Evolutionary conservation across 1,284 basidiomycete genomes (phyloP), one percentile per base, ranked within the genome.

Genomic region (Microbotryomycetes sp.): DNA sequence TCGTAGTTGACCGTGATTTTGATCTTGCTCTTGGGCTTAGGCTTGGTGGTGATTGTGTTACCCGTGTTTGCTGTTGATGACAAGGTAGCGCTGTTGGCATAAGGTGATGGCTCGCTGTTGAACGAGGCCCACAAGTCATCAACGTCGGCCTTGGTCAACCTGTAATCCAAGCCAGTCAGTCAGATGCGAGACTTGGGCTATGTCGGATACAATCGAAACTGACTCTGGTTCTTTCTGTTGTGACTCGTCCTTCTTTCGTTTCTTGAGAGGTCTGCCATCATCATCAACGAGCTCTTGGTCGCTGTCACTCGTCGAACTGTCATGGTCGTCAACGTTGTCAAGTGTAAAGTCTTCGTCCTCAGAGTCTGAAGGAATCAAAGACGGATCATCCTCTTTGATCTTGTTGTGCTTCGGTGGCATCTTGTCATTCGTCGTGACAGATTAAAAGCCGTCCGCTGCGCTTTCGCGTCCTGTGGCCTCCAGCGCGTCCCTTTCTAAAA

Each of bases 1-100:
- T 82, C 75, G 73, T 84, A 86, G 53, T 78, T 80, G 71, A 83
- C 86, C 71, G 84, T 80, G 51, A 90, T 77, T 73, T 83, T 86
- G 48, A 89, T 79, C 67, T 78, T 78, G 36, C 36, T 9, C 36
- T 19, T 42, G 36, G 36, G 36, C 36, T 42, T 42, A 42, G 36
- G 36, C 19, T 59, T 78, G 56, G 3, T 45, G 30, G 4, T 58
- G 46, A 16, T 56, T 80, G 14, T 72, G 62, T 12, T 64, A n/a
- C n/a, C 62, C 26, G 45, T 23, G 14, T 26, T 25, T 30, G 49
- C 30, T 25, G 53, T 15, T 14, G 53, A 26, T 12, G 45, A 19
- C n/a, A 28, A 49, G 16, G 60, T 26, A n/a, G 29, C 22, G 3
- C 50, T 5, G 6, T 26, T n/a, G 3, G 58, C 49, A 48, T 62